A percentile compares a stretch with the other conserved stretches of the same genome.
Conservation (phyloP, 140 eudicot genomes). For the Ambrosia hybrid region DNA sequence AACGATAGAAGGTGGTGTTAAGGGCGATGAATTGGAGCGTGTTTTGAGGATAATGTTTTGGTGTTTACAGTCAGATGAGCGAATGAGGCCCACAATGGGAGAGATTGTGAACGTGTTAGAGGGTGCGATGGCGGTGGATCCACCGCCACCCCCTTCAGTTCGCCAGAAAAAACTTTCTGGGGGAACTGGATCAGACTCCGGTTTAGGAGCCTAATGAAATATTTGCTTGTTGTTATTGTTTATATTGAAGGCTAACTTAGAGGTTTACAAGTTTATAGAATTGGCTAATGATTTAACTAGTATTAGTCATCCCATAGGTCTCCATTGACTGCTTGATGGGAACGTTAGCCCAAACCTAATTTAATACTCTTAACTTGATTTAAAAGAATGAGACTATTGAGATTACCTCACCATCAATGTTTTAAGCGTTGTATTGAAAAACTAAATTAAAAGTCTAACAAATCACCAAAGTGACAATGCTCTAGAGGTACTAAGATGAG, state of each 20-base stretch:
- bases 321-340: no score
- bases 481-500: no score
- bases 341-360: no score
- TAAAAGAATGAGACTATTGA: no score
- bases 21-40: slow-evolving; percentile 51
- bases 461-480: no score
- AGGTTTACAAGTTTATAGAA: slow-evolving; percentile 25
- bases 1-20: slow-evolving; percentile 41
- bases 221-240: slow-evolving; percentile 29
- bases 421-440: no score
- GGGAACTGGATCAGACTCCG: slow-evolving; percentile 33
- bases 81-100: slow-evolving; percentile 73
- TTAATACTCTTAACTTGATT: no score
- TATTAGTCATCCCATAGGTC: no score
- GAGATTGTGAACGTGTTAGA: slow-evolving; percentile 74
- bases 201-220: slow-evolving; percentile 16
- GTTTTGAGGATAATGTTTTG: slow-evolving; percentile 60
- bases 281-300: slow-evolving; percentile 17
- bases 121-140: slow-evolving; percentile 57
- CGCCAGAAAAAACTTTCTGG: neutral
- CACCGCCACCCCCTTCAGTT: slow-evolving; percentile 53
- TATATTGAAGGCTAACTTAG: slow-evolving; percentile 43
- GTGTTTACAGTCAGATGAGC: slow-evolving; percentile 60
- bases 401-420: no score
- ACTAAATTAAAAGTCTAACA: no score